Evolutionary conservation across 2,329 filamentous ascomycete species (phyloP).

Genomic region (Aspergillus versicolor): DNA sequence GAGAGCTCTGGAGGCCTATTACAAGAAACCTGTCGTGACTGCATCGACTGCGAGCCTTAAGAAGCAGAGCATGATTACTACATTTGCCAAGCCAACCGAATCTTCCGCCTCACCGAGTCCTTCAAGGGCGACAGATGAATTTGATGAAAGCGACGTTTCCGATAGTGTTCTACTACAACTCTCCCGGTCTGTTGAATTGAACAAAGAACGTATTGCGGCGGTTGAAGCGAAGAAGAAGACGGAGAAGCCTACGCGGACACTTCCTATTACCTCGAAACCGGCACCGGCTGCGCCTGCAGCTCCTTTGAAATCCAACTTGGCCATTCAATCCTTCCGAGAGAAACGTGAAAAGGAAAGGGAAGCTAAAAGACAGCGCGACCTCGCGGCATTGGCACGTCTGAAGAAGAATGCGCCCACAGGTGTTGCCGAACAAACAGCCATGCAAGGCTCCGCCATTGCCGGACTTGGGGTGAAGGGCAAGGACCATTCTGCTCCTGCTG

Average conservation of each 20-base stretch:
- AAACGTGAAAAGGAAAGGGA: slow-evolving; percentile 73
- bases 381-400: slow-evolving; percentile 68
- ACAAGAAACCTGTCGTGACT: slow-evolving; percentile 45
- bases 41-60: slow-evolving; percentile 42
- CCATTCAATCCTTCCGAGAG: slow-evolving; percentile 63
- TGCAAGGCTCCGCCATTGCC: slow-evolving; percentile 75
- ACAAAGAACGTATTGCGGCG: slow-evolving; percentile 37
- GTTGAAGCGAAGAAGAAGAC: slow-evolving; percentile 30
- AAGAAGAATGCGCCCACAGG: slow-evolving; percentile 56
- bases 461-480: slow-evolving; percentile 73
- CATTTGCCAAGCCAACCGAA: slow-evolving; percentile 39
- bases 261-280: slow-evolving; percentile 26
- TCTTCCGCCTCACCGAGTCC: slow-evolving; percentile 35
- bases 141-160: slow-evolving; percentile 38
- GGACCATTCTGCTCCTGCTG: slow-evolving; percentile 67
- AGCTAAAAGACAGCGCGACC: slow-evolving; percentile 70
- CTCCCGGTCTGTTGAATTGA: slow-evolving; percentile 43
- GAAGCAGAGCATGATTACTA: slow-evolving; percentile 44
- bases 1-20: slow-evolving; percentile 57
- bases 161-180: slow-evolving; percentile 43
- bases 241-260: slow-evolving; percentile 24
- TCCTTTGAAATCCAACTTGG: slow-evolving; percentile 33
- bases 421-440: slow-evolving; percentile 57
- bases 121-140: slow-evolving; percentile 37
- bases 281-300: slow-evolving; percentile 18